Conservation (phyloP, 768 basidiomycete genomes). For the Trametes coccinea region DNA sequence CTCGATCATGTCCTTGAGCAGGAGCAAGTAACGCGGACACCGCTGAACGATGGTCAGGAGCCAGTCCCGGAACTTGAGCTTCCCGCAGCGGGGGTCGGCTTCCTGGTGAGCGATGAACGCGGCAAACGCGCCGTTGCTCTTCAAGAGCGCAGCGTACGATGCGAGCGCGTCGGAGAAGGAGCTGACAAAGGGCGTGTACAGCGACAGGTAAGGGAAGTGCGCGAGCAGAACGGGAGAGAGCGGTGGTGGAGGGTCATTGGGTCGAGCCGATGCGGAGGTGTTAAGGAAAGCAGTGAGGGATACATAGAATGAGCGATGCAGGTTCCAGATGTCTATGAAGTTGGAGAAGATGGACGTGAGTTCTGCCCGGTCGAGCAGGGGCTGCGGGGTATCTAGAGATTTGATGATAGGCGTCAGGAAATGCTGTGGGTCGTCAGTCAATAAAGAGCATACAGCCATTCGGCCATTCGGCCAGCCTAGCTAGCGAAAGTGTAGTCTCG, state of each 20-base stretch:
- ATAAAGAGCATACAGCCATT: too few relatives aligned
- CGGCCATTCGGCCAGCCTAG: too few relatives aligned
- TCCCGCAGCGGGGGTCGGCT: constrained; percentile 66
- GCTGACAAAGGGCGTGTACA: constrained; percentile 85
- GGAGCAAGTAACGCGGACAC: constrained; percentile 81
- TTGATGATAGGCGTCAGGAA: constrained; percentile 79
- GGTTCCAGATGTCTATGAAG: constrained; percentile 90
- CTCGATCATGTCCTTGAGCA: constrained; percentile 79
- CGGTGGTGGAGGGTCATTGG: constrained; percentile 37
- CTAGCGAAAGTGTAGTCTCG: too few relatives aligned
- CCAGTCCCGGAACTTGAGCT: constrained; percentile 80
- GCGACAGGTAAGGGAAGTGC: constrained; percentile 86
- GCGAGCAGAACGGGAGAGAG: constrained; percentile 65
- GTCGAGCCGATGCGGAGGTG: constrained; percentile 26
- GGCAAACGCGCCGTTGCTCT: constrained; percentile 58
- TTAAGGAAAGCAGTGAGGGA: constrained; percentile 52
- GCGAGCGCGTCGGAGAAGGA: constrained; percentile 70
- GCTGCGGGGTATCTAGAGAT: constrained; percentile 66
- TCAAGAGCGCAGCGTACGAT: constrained; percentile 54
- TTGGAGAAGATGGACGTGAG: constrained; percentile 82
- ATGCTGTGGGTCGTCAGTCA: constrained; percentile 46
- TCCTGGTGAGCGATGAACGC: constrained; percentile 66
- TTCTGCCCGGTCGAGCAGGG: constrained; percentile 66
- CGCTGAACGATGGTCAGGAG: constrained; percentile 85
- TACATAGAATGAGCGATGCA: constrained; percentile 73